These are phyloP conservation scores for Podaxis sp. DNA, from an alignment of 768 basidiomycete species.

Conservation along the genomic window DNA sequence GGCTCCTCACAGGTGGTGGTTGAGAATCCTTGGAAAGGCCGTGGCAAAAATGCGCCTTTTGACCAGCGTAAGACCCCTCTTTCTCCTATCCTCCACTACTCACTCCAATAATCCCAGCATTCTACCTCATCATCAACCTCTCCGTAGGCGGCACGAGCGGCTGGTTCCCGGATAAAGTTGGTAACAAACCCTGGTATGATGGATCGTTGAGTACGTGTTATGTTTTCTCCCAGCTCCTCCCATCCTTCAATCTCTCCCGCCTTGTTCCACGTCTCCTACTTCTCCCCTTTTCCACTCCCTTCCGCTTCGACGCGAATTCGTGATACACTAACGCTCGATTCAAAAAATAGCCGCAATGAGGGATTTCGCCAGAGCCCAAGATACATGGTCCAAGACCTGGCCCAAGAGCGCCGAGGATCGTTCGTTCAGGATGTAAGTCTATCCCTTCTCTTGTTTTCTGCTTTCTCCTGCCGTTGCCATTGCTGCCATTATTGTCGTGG, in stretches of 20 bases:
- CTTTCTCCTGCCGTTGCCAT: neutral
- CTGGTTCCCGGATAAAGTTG: slow-evolving; percentile 83
- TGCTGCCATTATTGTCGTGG: neutral
- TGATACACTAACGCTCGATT: neutral
- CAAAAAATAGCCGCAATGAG: slow-evolving; percentile 54
- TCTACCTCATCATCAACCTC: slow-evolving; percentile 76
- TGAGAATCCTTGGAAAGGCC: slow-evolving; percentile 63
- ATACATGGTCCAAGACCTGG: slow-evolving; percentile 74
- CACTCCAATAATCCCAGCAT: slow-evolving; percentile 40
- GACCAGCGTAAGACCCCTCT: slow-evolving; percentile 59
- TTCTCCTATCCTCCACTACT: slow-evolving; percentile 21
- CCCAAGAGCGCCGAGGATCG: slow-evolving; percentile 53
- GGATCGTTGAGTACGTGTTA: slow-evolving; percentile 46
- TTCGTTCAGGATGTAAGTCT: slow-evolving; percentile 68
- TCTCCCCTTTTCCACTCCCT: neutral
- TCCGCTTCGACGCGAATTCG: neutral
- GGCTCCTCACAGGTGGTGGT: slow-evolving; percentile 53
- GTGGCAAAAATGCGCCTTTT: slow-evolving; percentile 70
- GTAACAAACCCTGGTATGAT: slow-evolving; percentile 79
- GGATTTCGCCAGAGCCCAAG: slow-evolving; percentile 62
- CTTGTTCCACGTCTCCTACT: neutral
- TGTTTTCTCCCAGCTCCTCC: neutral
- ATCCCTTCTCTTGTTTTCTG: neutral
- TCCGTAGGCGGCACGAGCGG: slow-evolving; percentile 83
- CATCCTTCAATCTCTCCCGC: neutral